Conservation (phyloP, 352 stramenopile species). For the Pythium folliculosum region DNA sequence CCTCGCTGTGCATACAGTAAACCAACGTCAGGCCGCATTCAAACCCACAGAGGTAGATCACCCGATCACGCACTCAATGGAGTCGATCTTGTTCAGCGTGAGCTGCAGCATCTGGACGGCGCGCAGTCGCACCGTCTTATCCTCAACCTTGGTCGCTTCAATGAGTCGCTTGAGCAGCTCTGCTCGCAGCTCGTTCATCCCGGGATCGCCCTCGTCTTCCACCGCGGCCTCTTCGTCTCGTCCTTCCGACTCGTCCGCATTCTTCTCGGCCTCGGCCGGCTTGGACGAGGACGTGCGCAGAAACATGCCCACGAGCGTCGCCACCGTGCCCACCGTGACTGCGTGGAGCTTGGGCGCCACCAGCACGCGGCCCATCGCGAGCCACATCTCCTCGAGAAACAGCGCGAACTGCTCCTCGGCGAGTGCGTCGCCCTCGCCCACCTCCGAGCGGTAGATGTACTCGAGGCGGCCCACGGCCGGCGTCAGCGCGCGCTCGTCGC, state of each 20-base stretch:
- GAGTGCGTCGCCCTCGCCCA: constrained; percentile 39
- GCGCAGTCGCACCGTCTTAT: constrained; percentile 55
- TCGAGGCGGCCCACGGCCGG: constrained; percentile 54
- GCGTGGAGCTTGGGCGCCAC: constrained; percentile 44
- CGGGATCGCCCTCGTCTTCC: constrained; percentile 5
- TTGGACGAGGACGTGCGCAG: constrained; percentile 30
- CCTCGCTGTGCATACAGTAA: constrained; percentile 31
- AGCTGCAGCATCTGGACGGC: constrained; percentile 68
- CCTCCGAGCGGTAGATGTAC: constrained; percentile 52
- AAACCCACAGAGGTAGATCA: not conserved
- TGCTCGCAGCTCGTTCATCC: constrained; percentile 41
- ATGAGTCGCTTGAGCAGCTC: constrained; percentile 53
- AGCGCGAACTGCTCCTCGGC: constrained; percentile 57
- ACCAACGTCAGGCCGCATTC: too few relatives aligned
- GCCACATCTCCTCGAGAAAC: constrained; percentile 68
- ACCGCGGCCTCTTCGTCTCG: constrained; percentile 5
- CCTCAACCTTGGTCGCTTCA: constrained; percentile 57
- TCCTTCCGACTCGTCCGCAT: constrained; percentile 18
- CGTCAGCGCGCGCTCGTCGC: constrained; percentile 41
- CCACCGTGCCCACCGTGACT: constrained; percentile 50
- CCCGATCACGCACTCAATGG: constrained; percentile 48
- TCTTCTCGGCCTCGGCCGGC: constrained; percentile 18
- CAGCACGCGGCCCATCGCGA: constrained; percentile 52
- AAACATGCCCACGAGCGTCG: constrained; percentile 55
- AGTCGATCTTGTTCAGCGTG: constrained; percentile 51